These are phyloP conservation scores for Lichtheimia hyalospora DNA, from an alignment of 371 early-diverging fungal genomes.

Conservation along the genomic window DNA sequence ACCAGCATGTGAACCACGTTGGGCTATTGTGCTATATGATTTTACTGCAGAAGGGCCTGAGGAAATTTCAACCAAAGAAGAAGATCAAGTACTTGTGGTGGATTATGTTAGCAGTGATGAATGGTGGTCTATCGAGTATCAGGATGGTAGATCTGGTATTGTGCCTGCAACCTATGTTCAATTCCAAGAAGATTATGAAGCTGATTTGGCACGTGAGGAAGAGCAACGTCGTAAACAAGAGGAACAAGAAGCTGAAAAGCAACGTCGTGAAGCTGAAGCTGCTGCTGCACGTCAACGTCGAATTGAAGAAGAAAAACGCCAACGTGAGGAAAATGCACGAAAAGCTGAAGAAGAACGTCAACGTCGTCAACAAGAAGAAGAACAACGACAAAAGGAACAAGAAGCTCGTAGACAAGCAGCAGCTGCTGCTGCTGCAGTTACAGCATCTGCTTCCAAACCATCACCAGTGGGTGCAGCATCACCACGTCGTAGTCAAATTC, in stretches of 20 bases:
- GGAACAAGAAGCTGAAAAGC: constrained; percentile 28
- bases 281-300: constrained; percentile 24
- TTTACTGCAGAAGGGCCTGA: constrained; percentile 76
- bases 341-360: constrained; percentile 40
- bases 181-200: constrained; percentile 48
- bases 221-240: constrained; percentile 26
- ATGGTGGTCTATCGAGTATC: constrained; percentile 68
- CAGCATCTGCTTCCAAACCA: constrained; percentile 22
- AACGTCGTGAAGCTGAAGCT: constrained; percentile 30
- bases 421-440: constrained; percentile 10
- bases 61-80: constrained; percentile 71
- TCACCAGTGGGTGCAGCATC: constrained; percentile 18
- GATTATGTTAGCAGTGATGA: constrained; percentile 77
- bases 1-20: constrained; percentile 49
- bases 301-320: constrained; percentile 25
- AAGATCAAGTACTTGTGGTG: constrained; percentile 73
- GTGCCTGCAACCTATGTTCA: constrained; percentile 58
- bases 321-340: constrained; percentile 30
- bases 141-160: constrained; percentile 50
- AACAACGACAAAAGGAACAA: constrained; percentile 4
- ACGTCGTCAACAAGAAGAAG: constrained; percentile 38
- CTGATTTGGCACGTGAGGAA: constrained; percentile 25
- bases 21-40: constrained; percentile 76
- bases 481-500: constrained; percentile 29
- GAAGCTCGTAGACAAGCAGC: constrained; percentile 13